Evolutionary conservation across 495 filamentous ascomycete species (phyloP).

Genomic region (Cladorrhinum samala): DNA sequence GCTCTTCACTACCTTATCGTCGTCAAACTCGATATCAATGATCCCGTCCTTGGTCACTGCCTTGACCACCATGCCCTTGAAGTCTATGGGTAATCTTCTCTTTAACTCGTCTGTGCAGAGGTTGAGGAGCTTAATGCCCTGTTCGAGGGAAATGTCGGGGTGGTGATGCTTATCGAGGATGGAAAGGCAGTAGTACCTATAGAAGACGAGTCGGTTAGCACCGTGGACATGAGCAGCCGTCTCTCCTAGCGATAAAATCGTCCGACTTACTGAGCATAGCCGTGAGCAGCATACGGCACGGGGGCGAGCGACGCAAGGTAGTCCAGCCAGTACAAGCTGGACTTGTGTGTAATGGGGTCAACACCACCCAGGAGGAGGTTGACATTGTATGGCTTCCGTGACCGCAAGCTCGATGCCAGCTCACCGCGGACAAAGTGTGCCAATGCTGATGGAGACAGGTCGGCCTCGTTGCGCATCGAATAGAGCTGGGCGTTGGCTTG

Average conservation of each 20-base stretch:
- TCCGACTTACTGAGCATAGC: constrained; percentile 83
- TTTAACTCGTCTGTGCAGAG: constrained; percentile 97
- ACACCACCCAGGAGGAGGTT: constrained; percentile 92
- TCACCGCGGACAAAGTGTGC: constrained; percentile 89
- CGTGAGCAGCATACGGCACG: constrained; percentile 92
- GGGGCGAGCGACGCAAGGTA: constrained; percentile 84
- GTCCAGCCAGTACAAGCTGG: constrained; percentile 92
- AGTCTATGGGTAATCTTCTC: constrained; percentile 92
- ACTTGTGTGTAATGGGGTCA: constrained; percentile 79
- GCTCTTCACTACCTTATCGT: constrained; percentile 63
- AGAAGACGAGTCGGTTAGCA: constrained; percentile 6
- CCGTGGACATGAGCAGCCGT: too few relatives aligned
- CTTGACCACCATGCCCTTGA: constrained; percentile 93
- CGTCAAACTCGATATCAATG: constrained; percentile 69
- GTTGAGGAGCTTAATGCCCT: constrained; percentile 81
- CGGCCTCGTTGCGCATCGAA: constrained; percentile 92
- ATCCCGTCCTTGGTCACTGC: constrained; percentile 90
- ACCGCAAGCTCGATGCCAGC: constrained; percentile 81
- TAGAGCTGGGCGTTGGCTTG: constrained; percentile 98
- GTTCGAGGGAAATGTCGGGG: constrained; percentile 78
- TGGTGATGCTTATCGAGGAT: constrained; percentile 98
- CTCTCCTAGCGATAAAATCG: too few relatives aligned
- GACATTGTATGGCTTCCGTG: constrained; percentile 88
- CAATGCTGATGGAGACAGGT: constrained; percentile 80
- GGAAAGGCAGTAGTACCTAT: constrained; percentile 81